Base-by-base conservation (phyloP, 768 basidiomycete species). In the Tulasnella sp. region DNA sequence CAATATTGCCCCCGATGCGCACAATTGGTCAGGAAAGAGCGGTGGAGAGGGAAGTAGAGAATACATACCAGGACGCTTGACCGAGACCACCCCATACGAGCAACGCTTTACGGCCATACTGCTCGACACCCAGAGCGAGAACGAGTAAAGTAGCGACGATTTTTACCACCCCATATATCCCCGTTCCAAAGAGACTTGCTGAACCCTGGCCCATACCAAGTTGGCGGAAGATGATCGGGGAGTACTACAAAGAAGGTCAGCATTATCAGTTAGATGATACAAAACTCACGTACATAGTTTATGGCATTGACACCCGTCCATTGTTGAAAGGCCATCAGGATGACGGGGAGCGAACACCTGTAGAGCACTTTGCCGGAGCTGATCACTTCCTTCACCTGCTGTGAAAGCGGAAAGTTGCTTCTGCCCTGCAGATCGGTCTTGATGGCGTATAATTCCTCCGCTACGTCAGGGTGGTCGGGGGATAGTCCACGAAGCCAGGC, bases 291-390 rank as follows among this genome's bases (percentile, higher is more conserved):
- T 6, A 50, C 49, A 62, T 79, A 79, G 62, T 77, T 77, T 63
- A 79, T 75, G 2, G 76, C 71, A 60, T 79, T 78, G 11, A 75
- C 75, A 12, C 78, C 78, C 0, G 74, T 77, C 72, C 75, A 76
- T 64, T 78, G 71, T 57, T 63, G 62, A 36, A 68, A 73, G 63
- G 72, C 73, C 59, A 75, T 68, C 72, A 77, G 73, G 77, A 76
- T 59, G 68, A 68, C n/a, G 48, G 61, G 55, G 75, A 67, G 1
- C 42, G 25, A 34, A 25, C 29, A 67, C 74, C 63, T 59, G 82
- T 72, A 69, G 67, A 86, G 86, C 60, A 86, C 83, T 64, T 83
- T 49, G 81, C 3, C 84, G 82, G 0, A 83, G 81, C 60, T 86
- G 84, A 66, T 86, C 84, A 57, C 58, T 43, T 59, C 45, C 17